These are phyloP conservation scores for Tardiomyces depauwii DNA, from an alignment of 1,139 yeast genomes.

Conservation along the genomic window DNA sequence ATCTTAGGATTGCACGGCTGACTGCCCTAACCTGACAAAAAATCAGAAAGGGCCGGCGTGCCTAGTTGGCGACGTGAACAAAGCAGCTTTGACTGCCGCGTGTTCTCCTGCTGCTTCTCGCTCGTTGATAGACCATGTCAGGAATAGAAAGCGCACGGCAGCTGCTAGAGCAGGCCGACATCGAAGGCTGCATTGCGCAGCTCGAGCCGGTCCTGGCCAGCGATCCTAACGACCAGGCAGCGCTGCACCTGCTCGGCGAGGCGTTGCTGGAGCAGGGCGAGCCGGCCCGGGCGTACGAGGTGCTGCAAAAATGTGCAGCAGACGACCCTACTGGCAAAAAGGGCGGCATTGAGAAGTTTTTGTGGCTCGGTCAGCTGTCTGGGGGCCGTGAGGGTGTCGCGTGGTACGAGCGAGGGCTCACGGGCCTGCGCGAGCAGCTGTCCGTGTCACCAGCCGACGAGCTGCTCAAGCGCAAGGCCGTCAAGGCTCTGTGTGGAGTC, in stretches of 20 bases:
- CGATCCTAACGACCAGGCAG: constrained; percentile 25
- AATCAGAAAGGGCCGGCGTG: constrained; percentile 1
- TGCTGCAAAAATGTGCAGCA: constrained; percentile 51
- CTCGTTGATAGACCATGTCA: background rate
- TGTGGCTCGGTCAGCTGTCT: constrained; percentile 81
- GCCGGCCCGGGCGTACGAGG: constrained; percentile 64
- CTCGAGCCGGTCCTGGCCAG: constrained; percentile 7
- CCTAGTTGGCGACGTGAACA: background rate
- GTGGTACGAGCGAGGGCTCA: constrained; percentile 55
- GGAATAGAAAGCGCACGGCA: constrained; percentile 7
- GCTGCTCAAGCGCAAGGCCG: constrained; percentile 35
- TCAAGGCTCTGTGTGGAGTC: constrained; percentile 72
- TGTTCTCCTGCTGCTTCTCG: too few relatives aligned
- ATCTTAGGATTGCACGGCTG: too few relatives aligned
- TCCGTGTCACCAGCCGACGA: constrained; percentile 8
- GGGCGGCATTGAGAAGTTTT: constrained; percentile 67
- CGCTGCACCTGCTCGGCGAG: constrained; percentile 54
- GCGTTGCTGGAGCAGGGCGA: constrained; percentile 61
- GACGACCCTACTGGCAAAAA: constrained; percentile 53
- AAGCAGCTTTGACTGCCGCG: too few relatives aligned
- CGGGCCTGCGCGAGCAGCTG: constrained; percentile 36
- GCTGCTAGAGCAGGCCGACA: constrained; percentile 13
- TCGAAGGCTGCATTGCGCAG: constrained; percentile 12
- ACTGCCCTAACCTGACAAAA: background rate
- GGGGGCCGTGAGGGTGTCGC: constrained; percentile 73